Conservation (phyloP, 306 rosid genomes). For the Cucumis melo region DNA sequence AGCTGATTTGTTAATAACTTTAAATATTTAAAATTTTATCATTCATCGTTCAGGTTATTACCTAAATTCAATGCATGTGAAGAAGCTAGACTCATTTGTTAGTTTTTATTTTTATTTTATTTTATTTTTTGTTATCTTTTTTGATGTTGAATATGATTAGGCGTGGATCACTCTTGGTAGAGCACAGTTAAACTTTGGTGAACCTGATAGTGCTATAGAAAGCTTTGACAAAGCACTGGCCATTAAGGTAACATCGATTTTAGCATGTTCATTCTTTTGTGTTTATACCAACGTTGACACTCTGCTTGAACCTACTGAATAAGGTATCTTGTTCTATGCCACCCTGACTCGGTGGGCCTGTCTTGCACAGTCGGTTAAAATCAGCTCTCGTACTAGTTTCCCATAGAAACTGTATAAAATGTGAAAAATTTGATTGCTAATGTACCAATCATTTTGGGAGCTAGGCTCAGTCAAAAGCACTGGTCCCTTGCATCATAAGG, state of each 20-base stretch:
- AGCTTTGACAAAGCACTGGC: conserved; percentile 78
- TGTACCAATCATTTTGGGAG: neutral
- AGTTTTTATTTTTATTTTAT: neutral
- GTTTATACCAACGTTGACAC: neutral
- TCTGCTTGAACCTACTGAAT: neutral
- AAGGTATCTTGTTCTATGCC: neutral
- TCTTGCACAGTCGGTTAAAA: neutral
- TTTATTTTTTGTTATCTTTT: no score
- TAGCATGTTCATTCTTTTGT: neutral
- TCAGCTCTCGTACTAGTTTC: neutral
- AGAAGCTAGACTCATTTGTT: neutral
- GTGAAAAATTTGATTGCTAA: neutral
- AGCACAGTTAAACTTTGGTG: conserved; percentile 84
- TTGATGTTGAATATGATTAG: conserved; percentile 24
- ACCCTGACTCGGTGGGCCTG: neutral
- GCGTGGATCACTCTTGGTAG: conserved; percentile 95
- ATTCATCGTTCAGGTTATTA: neutral
- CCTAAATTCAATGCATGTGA: neutral
- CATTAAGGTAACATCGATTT: conserved; percentile 38
- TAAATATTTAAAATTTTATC: neutral
- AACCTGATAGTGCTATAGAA: conserved; percentile 71
- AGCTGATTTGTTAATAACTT: neutral
- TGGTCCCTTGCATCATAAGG: neutral
- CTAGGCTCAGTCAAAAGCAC: neutral
- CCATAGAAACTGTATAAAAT: neutral